These are phyloP conservation scores for Yamadazyma akitaensis DNA, from an alignment of 805 yeast genomes.

Conservation along the genomic window DNA sequence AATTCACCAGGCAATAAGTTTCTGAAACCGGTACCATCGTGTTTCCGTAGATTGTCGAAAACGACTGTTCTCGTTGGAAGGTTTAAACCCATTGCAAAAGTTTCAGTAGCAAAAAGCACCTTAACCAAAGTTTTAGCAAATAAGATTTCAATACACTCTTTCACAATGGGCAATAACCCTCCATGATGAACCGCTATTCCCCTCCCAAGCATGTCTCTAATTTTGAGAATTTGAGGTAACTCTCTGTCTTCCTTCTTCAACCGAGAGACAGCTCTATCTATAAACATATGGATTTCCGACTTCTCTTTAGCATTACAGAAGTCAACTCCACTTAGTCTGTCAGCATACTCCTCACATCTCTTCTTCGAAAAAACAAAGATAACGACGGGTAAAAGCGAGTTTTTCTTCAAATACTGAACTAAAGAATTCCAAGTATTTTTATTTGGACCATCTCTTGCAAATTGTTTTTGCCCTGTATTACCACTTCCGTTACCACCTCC, in stretches of 20 bases:
- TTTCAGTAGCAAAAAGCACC: conserved; percentile 94
- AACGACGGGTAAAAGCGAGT: conserved; percentile 84
- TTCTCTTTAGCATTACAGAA: conserved; percentile 82
- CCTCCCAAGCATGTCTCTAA: conserved; percentile 77
- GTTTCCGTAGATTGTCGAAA: conserved; percentile 79
- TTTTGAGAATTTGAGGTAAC: conserved; percentile 82
- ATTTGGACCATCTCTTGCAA: conserved; percentile 58
- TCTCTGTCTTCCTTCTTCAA: conserved; percentile 89
- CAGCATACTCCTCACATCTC: conserved; percentile 91
- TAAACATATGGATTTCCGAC: conserved; percentile 89
- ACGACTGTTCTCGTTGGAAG: conserved; percentile 96
- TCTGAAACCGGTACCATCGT: conserved; percentile 84
- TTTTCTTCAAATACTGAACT: conserved; percentile 63
- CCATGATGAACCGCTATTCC: conserved; percentile 98
- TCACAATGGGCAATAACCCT: conserved; percentile 88
- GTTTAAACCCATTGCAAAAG: conserved; percentile 98
- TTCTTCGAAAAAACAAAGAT: conserved; percentile 91
- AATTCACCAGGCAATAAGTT: conserved; percentile 91
- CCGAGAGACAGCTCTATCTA: conserved; percentile 84
- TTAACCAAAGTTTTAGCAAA: conserved; percentile 85
- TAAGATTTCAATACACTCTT: conserved; percentile 87
- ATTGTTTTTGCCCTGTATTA: not conserved
- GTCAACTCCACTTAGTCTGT: conserved; percentile 66
- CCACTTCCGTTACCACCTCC: conserved; percentile 23
- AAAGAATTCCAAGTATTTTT: conserved; percentile 75